A percentile compares a stretch with the other conserved stretches of the same genome.
These are phyloP conservation scores for Apiospora arundinis DNA, from an alignment of 2,329 filamentous ascomycete genomes.

Conservation along the genomic window DNA sequence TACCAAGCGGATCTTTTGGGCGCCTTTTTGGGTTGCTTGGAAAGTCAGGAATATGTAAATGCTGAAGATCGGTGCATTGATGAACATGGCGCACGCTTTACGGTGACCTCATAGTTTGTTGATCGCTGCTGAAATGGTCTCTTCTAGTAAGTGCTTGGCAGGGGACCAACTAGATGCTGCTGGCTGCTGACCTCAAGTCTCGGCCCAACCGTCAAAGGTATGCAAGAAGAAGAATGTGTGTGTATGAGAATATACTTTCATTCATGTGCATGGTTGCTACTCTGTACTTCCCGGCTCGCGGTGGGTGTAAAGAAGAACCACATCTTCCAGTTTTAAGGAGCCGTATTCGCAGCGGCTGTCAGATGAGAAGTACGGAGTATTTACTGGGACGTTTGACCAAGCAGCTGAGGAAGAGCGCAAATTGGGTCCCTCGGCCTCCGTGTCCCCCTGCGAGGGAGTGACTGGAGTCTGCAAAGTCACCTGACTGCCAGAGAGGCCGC, in stretches of 20 bases:
- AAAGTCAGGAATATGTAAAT: neutral
- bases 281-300: neutral
- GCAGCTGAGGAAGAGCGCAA: neutral
- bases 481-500: conserved; percentile 4
- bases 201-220: neutral
- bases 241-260: too few relatives aligned
- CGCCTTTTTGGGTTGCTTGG: neutral
- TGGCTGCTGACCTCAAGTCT: neutral
- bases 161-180: neutral
- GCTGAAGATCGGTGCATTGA: conserved; percentile 14
- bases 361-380: neutral
- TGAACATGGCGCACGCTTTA: neutral
- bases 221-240: neutral
- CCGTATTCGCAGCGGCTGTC: neutral
- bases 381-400: neutral
- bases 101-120: conserved; percentile 15
- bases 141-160: neutral
- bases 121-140: conserved; percentile 16
- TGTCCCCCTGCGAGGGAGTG: neutral
- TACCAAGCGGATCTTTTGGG: neutral
- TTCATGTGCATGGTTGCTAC: neutral
- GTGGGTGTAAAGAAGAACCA: neutral
- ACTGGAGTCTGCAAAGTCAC: neutral
- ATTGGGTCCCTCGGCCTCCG: neutral
- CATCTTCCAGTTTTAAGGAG: neutral